Percentiles rank a stretch among this genome's conserved stretches.
Evolutionary conservation across 192 early-diverging fungal species (phyloP).

Genomic region (Podila verticillata): DNA sequence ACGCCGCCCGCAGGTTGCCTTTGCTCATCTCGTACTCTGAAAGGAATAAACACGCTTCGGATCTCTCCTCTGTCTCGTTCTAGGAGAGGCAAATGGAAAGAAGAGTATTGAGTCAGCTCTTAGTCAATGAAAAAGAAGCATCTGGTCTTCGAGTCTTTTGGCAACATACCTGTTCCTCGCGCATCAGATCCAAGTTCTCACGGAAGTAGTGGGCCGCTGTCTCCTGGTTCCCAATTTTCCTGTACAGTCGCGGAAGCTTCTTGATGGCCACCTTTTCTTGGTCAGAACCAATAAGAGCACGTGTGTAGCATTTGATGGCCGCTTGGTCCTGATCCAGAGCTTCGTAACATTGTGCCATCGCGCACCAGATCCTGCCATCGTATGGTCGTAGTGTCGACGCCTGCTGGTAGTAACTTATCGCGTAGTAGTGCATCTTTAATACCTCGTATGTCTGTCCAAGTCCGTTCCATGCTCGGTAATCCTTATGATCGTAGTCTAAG

Average conservation of each 20-base stretch:
- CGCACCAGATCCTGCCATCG: slow-evolving; percentile 90
- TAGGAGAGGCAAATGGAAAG: slow-evolving; percentile 4
- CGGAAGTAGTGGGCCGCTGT: slow-evolving; percentile 71
- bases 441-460: slow-evolving; percentile 92
- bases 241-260: slow-evolving; percentile 69
- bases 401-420: slow-evolving; percentile 83
- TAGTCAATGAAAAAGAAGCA: slow-evolving; percentile 12
- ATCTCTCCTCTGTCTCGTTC: slow-evolving; percentile 43
- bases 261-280: slow-evolving; percentile 63
- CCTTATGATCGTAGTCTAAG: slow-evolving; percentile 77
- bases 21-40: slow-evolving; percentile 45
- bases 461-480: slow-evolving; percentile 94
- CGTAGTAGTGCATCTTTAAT: slow-evolving; percentile 82
- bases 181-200: slow-evolving; percentile 35
- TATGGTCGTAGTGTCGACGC: slow-evolving; percentile 78
- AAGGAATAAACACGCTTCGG: slow-evolving; percentile 53
- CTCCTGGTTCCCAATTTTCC: slow-evolving; percentile 57
- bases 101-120: no score
- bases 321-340: slow-evolving; percentile 55
- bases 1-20: slow-evolving; percentile 40
- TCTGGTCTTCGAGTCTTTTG: neutral
- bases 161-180: slow-evolving; percentile 26
- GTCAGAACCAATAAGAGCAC: slow-evolving; percentile 75
- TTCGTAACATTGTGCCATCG: slow-evolving; percentile 81
- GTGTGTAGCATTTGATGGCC: slow-evolving; percentile 80